Evolutionary conservation across 495 filamentous ascomycete species (phyloP).

Genomic region (Pseudomonodictys pantanalensis): DNA sequence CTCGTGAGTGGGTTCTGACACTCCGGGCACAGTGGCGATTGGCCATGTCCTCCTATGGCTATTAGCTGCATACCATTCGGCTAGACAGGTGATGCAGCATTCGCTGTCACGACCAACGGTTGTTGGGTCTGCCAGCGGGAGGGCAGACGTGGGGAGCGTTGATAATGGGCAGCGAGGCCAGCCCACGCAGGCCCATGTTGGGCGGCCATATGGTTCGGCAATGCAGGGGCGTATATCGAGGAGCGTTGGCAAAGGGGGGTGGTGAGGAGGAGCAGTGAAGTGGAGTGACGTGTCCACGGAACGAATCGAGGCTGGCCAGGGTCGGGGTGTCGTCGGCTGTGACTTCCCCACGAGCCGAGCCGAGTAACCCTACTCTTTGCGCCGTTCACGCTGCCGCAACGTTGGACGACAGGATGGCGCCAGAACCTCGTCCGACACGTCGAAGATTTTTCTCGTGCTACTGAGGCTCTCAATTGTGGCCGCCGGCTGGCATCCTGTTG

Average conservation of each 20-base stretch:
- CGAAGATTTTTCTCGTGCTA: background rate
- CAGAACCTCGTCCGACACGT: no score
- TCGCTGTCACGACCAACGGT: slow-evolving; percentile 4
- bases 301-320: background rate
- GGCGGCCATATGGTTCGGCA: slow-evolving; percentile 24
- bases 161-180: background rate
- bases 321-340: slow-evolving; percentile 3
- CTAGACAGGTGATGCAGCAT: slow-evolving; percentile 15
- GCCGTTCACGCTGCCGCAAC: background rate
- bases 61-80: background rate
- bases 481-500: background rate
- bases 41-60: background rate
- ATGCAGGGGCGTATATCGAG: slow-evolving; percentile 17
- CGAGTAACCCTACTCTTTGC: background rate
- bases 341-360: slow-evolving; percentile 3
- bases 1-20: slow-evolving; percentile 11
- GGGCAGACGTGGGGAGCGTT: background rate
- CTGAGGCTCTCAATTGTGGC: background rate
- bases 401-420: slow-evolving; percentile 14
- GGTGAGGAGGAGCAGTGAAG: slow-evolving; percentile 4
- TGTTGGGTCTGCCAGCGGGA: background rate
- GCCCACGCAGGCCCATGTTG: background rate
- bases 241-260: background rate
- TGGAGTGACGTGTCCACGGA: slow-evolving; percentile 16
- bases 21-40: slow-evolving; percentile 2